Evolutionary conservation across 257 asterid genomes (phyloP), one percentile per base, ranked within the genome.

Genomic region (Penstemon newberryi): DNA sequence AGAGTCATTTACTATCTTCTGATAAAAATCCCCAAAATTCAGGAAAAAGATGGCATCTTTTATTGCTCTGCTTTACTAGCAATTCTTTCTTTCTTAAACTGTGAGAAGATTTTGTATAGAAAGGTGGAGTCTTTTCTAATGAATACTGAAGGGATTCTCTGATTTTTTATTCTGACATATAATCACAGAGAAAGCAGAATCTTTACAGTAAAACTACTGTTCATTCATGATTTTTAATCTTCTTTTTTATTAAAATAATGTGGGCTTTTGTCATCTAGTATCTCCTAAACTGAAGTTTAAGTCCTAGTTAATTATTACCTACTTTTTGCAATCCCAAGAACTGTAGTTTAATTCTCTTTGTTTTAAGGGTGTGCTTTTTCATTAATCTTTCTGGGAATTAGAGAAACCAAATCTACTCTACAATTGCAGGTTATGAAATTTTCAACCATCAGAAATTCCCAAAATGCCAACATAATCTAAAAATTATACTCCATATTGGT

Each of bases 271-370:
- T 47, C 73, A 53, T 66, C 47, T 59, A 25, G 33, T 25, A 66
- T 76, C 58, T 64, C 60, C 54, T 66, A 13, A 75, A 74, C 83
- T 83, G 60, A 43, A 77, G 84, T 77, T 82, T 4, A 80, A 71
- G 77, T 70, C 67, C 53, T 45, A 55, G 78, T 75, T 80, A 70
- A 75, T 82, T 63, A 77, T 78, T 70, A 71, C 84, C 64, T 38
- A 71, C 86, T 78, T 91, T 85, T 75, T 61, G 69, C 56, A 73
- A 60, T 83, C 84, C 91, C 92, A 73, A 84, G 77, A 84, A 87
- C 92, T 84, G 63, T 18, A 84, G 88, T 80, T 81, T 68, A 76
- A 75, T 75, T 63, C 68, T 4, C 51, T 40, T 36, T n/a, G 25
- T 52, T 60, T 63, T 8, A 53, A 45, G 39, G 33, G 75, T 37